Conservation (phyloP, 2,329 filamentous ascomycete species). For the Penicillium sp. region DNA sequence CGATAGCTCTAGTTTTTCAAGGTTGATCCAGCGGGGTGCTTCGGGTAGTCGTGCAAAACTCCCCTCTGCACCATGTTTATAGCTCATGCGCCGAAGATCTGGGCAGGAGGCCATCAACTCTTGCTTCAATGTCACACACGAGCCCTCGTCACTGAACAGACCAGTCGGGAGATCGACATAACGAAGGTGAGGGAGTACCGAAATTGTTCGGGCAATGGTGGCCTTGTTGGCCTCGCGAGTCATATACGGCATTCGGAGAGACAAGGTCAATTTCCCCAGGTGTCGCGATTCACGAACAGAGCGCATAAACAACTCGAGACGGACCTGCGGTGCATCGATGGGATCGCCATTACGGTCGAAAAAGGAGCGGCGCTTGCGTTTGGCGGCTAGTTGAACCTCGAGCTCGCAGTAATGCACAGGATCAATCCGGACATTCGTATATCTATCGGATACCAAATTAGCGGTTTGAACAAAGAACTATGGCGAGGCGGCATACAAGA, state of each 20-base stretch:
- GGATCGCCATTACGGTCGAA: constrained; percentile 77
- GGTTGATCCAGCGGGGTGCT: constrained; percentile 47
- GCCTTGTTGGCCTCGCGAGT: constrained; percentile 82
- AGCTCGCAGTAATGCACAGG: constrained; percentile 91
- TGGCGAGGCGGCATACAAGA: constrained; percentile 59
- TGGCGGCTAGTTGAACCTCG: constrained; percentile 77
- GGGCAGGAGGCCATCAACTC: constrained; percentile 83
- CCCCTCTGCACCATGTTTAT: constrained; percentile 73
- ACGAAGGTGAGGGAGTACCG: constrained; percentile 77
- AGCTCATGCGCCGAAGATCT: constrained; percentile 86
- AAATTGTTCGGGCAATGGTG: constrained; percentile 81
- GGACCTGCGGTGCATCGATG: constrained; percentile 73
- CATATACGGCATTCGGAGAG: constrained; percentile 92
- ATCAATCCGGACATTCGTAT: constrained; percentile 88
- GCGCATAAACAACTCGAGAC: constrained; percentile 76
- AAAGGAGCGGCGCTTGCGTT: constrained; percentile 70
- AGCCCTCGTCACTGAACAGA: constrained; percentile 76
- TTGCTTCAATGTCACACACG: constrained; percentile 73
- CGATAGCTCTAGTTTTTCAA: constrained; percentile 44
- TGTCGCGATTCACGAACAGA: constrained; percentile 76
- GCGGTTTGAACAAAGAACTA: background rate
- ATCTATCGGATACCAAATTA: constrained; percentile 52
- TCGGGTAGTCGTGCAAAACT: constrained; percentile 70
- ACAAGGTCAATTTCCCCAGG: constrained; percentile 70
- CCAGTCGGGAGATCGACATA: constrained; percentile 91